Conservation (phyloP, 768 basidiomycete species). For the Baorangia bicolor region DNA sequence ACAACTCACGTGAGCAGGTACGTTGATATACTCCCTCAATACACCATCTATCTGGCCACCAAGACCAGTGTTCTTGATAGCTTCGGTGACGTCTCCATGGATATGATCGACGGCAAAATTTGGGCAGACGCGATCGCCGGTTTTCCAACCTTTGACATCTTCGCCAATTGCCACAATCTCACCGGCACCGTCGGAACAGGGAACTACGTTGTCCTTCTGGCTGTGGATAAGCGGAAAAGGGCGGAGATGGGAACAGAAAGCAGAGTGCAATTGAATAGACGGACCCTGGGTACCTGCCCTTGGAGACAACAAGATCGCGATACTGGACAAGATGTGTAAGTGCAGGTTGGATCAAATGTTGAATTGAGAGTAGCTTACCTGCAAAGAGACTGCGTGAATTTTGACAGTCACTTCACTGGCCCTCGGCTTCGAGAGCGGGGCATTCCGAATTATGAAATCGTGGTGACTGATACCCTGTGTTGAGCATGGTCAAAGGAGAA, state of each 20-base stretch:
- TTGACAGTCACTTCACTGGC: constrained; percentile 54
- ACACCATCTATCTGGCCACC: constrained; percentile 53
- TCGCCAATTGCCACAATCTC: constrained; percentile 49
- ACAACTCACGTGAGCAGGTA: constrained; percentile 42
- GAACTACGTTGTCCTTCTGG: constrained; percentile 28
- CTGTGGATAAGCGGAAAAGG: constrained; percentile 17
- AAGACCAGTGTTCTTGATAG: constrained; percentile 37
- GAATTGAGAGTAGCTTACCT: constrained; percentile 29
- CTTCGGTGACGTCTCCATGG: constrained; percentile 41
- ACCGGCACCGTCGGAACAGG: constrained; percentile 54
- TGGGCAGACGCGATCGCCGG: constrained; percentile 56
- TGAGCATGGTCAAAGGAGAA: not conserved
- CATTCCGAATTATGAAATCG: constrained; percentile 29
- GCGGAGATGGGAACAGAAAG: constrained; percentile 31
- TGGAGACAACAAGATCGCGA: constrained; percentile 48
- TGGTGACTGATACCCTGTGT: constrained; percentile 25
- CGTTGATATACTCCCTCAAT: constrained; percentile 52
- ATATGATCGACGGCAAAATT: constrained; percentile 52
- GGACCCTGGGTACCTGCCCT: constrained; percentile 39
- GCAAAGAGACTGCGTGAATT: constrained; percentile 55
- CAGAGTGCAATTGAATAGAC: not conserved
- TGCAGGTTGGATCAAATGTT: not conserved
- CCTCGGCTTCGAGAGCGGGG: constrained; percentile 33
- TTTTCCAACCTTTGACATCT: constrained; percentile 45
- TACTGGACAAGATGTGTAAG: constrained; percentile 33